Evolutionary conservation across 2,329 filamentous ascomycete species (phyloP), one percentile per base, ranked within the genome.

Genomic region (Phaeomoniella chlamydospora): DNA sequence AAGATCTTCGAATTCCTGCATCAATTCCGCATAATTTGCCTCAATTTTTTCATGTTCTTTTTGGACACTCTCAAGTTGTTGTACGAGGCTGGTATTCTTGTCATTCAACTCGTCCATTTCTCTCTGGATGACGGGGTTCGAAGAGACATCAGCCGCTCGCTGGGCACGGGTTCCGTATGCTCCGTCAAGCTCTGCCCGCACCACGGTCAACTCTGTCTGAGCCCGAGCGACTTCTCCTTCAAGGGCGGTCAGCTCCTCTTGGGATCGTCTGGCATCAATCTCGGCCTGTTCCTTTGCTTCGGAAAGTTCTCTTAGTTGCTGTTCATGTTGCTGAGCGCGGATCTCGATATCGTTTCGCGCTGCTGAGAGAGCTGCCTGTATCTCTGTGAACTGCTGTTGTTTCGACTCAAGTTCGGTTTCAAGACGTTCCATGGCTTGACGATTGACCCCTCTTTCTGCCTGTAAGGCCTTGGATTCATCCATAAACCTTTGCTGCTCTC

Each of bases 121-220:
- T 37, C 65, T 69, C 47, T 73, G 70, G 31, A 76, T 63, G 15
- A 62, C 63, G 3, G 68, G 70, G 34, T 73, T 72, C 33, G 64
- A 61, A 6, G 72, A 71, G 9, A 70, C 70, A 51, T 79, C 74
- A n/a, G 74, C 77, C 10, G 76, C 75, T 18, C 78, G 72, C 51
- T 82, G 67, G 6, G 74, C 70, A 35, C 77, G 67, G n/a, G 68
- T 72, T 29, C 90, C 90, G 52, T 96, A 94, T 52, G 93, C 92
- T 42, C 85, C 85, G 48, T 94, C 90, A 16, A 96, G 81, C 56
- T 96, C 88, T 36, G 87, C 84, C 50, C 77, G 74, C 16, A 82
- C 85, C 45, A 96, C 79, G n/a, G 88, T 92, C 30, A 96, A 70
- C 62, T 96, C 78, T 2, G 77, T 82, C 22, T 75, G 76, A 4